Evolutionary conservation across 2,329 filamentous ascomycete genomes (phyloP), one percentile per base, ranked within the genome.

Genomic region (Curvularia spicifera): DNA sequence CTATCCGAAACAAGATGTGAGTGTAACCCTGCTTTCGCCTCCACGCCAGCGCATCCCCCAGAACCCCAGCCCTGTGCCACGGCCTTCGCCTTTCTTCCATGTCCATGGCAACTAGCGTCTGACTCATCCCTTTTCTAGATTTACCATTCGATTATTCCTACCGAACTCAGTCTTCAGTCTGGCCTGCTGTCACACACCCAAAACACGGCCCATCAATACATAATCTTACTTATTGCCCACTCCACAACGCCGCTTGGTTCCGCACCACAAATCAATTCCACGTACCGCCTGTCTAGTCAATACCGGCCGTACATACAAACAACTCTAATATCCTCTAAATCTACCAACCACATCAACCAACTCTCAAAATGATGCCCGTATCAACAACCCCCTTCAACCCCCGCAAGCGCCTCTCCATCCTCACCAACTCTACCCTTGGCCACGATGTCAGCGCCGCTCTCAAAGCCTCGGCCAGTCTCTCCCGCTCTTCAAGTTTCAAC

Each of bases 371-470:
- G 73, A 71, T 73, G 62, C 55, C 70, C 40, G 51, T 70, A 51
- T 61, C 64, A 43, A 45, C 62, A 24, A 59, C 62, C 57, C 46
- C 63, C 26, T 64, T 66, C 64, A 72, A 71, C 67, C 76, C 76
- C 47, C 77, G 76, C 65, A 72, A 77, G 61, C 76, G 75, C 69
- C 77, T 79, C 60, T 77, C 76, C 50, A 73, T 79, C 72, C 68
- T 76, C 63, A 78, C 75, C 54, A 75, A 77, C 70, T 71, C 74
- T 22, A 74, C 74, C 1, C 76, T 78, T 51, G 74, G 76, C 55
- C 75, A 75, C 69, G 76, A 78, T 61, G 72, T 78, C 52, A 74
- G 73, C 57, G 77, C 75, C 15, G 76, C 76, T 12, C 72, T 78
- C 69, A 76, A 78, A 60, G 74, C 76, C 53, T 75, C 73, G 5